Base-by-base conservation (phyloP, 306 rosid genomes). In the Fragaria ananassa region DNA sequence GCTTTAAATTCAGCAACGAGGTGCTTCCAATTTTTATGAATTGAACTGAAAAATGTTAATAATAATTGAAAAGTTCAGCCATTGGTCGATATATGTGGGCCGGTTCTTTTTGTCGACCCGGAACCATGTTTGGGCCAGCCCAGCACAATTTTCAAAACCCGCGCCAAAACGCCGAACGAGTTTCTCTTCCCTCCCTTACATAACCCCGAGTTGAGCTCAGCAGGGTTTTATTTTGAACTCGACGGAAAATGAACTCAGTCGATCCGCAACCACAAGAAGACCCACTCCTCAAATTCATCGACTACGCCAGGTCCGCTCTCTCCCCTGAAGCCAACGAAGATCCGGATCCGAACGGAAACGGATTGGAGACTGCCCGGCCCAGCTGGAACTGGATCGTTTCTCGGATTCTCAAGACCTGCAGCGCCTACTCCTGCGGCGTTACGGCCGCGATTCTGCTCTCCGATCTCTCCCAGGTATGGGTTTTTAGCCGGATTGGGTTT, bases 371-470 rank as follows among this genome's bases (percentile, higher is more conserved):
- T 37, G 23, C 51, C 47, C 83, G 83, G 10, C 87, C 90, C 42
- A 90, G 97, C 21, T 91, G 97, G 98, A 88, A 79, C 42, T 94
- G 97, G 98, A 87, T 86, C 62, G 87, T 84, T 8, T 88, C 90
- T 71, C 94, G 90, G 62, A 80, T 94, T 58, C 93, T 94, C 83
- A 91, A 84, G 83, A 88, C 94, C 79, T 94, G 97, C 75, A 11
- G 77, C 73, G 83, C 96, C 74, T 94, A 91, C 78, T 94, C 97
- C 5, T 90, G 96, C 76, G 96, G 95, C 4, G 97, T 92, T 63
- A 94, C 96, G 61, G 79, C 96, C 1, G 97, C 97, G 1, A 92
- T 92, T 76, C 73, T 94, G 64, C 98, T 94, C 80, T 89, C 97
- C 49, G 97, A 90, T 70, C 88, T 94, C 83, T 81, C 86, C 80